These are phyloP conservation scores for Scheffersomyces insectosa DNA, from an alignment of 1,139 yeast species.

Conservation along the genomic window DNA sequence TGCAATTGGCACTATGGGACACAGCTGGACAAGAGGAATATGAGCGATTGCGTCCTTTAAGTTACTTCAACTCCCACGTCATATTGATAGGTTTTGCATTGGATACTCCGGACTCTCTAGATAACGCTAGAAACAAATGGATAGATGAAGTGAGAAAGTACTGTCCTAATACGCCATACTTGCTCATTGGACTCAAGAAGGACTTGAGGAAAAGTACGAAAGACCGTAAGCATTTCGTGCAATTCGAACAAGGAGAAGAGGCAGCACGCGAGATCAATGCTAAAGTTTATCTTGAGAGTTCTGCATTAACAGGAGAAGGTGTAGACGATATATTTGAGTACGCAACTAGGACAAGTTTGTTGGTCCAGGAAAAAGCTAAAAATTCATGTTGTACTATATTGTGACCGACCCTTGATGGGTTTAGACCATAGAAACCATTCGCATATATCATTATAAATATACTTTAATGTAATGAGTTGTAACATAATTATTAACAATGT, in stretches of 20 bases:
- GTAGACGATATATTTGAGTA: slow-evolving; percentile 79
- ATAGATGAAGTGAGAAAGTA: slow-evolving; percentile 66
- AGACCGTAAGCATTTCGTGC: slow-evolving; percentile 45
- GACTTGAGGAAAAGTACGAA: slow-evolving; percentile 50
- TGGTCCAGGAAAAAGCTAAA: slow-evolving; percentile 30
- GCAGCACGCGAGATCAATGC: slow-evolving; percentile 72
- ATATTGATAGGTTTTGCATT: slow-evolving; percentile 72
- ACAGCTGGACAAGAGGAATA: slow-evolving; percentile 97
- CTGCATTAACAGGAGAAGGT: slow-evolving; percentile 78
- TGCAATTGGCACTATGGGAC: slow-evolving; percentile 90
- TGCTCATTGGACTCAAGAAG: slow-evolving; percentile 69
- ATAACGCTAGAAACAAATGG: slow-evolving; percentile 72
- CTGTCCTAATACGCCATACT: slow-evolving; percentile 66
- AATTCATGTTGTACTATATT: slow-evolving; percentile 38
- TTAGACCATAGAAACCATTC: not conserved
- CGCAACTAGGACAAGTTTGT: slow-evolving; percentile 70
- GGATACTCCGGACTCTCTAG: slow-evolving; percentile 68
- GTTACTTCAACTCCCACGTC: slow-evolving; percentile 76
- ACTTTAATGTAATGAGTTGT: no score
- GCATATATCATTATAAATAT: no score
- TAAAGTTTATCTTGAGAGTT: slow-evolving; percentile 67
- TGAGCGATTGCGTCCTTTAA: slow-evolving; percentile 77
- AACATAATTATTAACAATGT: no score
- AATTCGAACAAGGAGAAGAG: slow-evolving; percentile 53
- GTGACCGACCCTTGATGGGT: slow-evolving; percentile 12